These are phyloP conservation scores for Starmerella geochares DNA, from an alignment of 805 yeast species.

Conservation along the genomic window DNA sequence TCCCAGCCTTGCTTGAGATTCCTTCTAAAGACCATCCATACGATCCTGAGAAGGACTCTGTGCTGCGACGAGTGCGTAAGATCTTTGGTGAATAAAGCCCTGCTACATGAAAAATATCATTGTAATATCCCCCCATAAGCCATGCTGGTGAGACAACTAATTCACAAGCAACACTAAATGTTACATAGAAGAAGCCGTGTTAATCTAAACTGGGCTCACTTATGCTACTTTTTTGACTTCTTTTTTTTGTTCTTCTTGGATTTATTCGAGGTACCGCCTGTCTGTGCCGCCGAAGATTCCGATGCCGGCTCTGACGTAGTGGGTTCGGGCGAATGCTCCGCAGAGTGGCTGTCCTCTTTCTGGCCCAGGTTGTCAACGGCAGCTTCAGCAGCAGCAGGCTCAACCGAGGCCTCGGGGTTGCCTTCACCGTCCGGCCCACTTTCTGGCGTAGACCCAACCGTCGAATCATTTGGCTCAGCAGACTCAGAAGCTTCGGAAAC, in stretches of 20 bases:
- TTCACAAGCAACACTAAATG: no score
- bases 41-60: conserved; percentile 96
- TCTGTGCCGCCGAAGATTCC: conserved; percentile 2
- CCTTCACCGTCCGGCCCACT: no score
- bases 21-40: conserved; percentile 98
- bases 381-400: not conserved
- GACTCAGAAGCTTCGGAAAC: no score
- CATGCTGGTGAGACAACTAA: no score
- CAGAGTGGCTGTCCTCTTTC: no score
- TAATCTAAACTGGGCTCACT: not conserved
- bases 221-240: conserved; percentile 15
- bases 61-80: conserved; percentile 86
- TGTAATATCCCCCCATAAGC: not conserved
- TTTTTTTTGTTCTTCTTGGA: conserved; percentile 24
- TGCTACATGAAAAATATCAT: not conserved
- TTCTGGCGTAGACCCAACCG: no score
- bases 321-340: no score
- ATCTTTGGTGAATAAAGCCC: conserved; percentile 68
- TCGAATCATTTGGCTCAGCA: no score
- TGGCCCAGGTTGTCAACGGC: not conserved
- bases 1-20: conserved; percentile 92
- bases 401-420: not conserved
- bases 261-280: conserved; percentile 15
- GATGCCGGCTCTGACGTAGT: not conserved
- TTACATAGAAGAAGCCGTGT: no score